Conservation (phyloP, 2,329 filamentous ascomycete genomes). For the Ophiostoma ips region DNA sequence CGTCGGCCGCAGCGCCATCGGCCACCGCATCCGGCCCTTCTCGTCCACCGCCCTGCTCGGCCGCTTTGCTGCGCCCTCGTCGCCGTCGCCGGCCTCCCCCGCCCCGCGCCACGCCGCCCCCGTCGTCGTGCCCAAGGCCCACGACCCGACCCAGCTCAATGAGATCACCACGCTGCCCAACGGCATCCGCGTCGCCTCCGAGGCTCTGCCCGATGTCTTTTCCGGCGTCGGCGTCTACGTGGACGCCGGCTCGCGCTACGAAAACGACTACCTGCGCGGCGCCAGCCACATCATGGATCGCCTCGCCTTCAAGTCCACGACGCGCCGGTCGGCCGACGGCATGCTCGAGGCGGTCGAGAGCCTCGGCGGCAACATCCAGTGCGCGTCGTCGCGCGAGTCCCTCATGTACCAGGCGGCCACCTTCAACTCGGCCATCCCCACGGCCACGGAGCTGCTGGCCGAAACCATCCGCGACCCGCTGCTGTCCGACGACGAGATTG, state of each 20-base stretch:
- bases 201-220: constrained; percentile 87
- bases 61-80: background rate
- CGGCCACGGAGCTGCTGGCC: constrained; percentile 69
- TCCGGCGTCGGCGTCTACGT: constrained; percentile 92
- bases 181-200: constrained; percentile 86
- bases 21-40: constrained; percentile 5
- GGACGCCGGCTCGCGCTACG: constrained; percentile 88
- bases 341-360: constrained; percentile 82
- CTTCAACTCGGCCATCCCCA: constrained; percentile 83
- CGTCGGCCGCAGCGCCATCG: constrained; percentile 2
- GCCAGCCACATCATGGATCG: constrained; percentile 95
- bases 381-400: constrained; percentile 84
- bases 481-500: constrained; percentile 76
- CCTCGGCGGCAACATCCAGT: constrained; percentile 91
- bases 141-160: constrained; percentile 80
- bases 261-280: constrained; percentile 70
- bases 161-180: constrained; percentile 79
- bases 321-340: constrained; percentile 56
- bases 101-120: background rate
- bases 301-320: constrained; percentile 84
- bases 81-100: background rate
- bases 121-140: constrained; percentile 7
- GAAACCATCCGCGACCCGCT: constrained; percentile 82
- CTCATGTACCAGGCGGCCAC: constrained; percentile 99
- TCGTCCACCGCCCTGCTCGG: background rate